phyloP scores from a whole-genome alignment of 2,329 filamentous ascomycete genomes.

The Xylogone sp. region DNA sequence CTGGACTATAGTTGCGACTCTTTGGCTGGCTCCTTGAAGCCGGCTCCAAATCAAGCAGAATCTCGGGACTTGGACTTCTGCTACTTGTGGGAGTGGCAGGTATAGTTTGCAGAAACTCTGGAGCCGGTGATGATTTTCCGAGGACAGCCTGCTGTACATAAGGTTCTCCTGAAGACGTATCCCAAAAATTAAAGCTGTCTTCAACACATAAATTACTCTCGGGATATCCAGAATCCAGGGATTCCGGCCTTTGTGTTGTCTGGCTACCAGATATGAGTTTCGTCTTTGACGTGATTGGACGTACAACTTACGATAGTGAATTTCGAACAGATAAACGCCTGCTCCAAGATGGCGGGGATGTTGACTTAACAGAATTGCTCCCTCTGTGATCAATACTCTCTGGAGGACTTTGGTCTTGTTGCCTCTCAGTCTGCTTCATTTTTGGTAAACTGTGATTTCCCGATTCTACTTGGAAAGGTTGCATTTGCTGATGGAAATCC shows the following conservation, averaged over 20 bases:
- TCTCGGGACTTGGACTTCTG: too few relatives aligned
- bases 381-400: slow-evolving; percentile 16
- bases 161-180: slow-evolving; percentile 64
- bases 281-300: too few relatives aligned
- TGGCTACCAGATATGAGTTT: too few relatives aligned
- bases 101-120: slow-evolving; percentile 65
- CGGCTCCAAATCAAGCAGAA: slow-evolving; percentile 51
- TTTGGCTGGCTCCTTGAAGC: slow-evolving; percentile 30
- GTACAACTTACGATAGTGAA: too few relatives aligned
- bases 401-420: slow-evolving; percentile 10
- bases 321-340: slow-evolving; percentile 46
- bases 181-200: slow-evolving; percentile 72
- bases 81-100: slow-evolving; percentile 61
- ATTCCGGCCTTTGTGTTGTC: too few relatives aligned
- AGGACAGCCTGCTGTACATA: slow-evolving; percentile 56
- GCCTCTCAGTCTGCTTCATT: slow-evolving; percentile 14
- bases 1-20: slow-evolving; percentile 27
- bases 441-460: slow-evolving; percentile 14
- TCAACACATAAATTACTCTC: slow-evolving; percentile 30
- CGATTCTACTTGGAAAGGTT: slow-evolving; percentile 19
- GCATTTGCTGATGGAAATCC: too few relatives aligned
- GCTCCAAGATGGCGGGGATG: slow-evolving; percentile 32
- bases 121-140: slow-evolving; percentile 33
- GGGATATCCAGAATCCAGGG: slow-evolving; percentile 40
- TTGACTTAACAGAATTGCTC: too few relatives aligned